Evolutionary conservation across 129 eudicot genomes (phyloP).

Genomic region (Arctium minus): DNA sequence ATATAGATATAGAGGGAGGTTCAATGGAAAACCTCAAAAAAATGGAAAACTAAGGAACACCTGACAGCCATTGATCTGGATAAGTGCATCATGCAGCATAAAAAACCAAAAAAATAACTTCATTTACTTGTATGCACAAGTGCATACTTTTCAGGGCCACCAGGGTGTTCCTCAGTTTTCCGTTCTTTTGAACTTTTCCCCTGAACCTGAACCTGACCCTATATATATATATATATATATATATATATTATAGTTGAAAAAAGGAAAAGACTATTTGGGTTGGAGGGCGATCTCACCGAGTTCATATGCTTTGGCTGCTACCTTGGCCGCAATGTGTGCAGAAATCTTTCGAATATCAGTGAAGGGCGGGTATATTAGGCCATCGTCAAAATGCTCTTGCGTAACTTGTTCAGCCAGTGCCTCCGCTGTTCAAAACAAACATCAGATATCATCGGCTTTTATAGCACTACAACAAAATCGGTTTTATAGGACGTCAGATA

Average conservation of each 20-base stretch:
- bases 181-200: too few species aligned
- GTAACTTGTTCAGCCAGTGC: slow-evolving; percentile 55
- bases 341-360: slow-evolving; percentile 59
- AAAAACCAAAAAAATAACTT: too few species aligned
- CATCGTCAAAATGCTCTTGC: slow-evolving; percentile 54
- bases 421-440: slow-evolving; percentile 48
- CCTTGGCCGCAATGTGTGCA: slow-evolving; percentile 65
- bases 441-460: background rate
- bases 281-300: slow-evolving; percentile 38
- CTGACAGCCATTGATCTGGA: too few species aligned
- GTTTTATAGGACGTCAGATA: background rate
- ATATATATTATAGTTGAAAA: background rate
- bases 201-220: too few species aligned
- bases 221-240: background rate
- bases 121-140: too few species aligned
- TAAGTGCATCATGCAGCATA: too few species aligned
- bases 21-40: too few species aligned
- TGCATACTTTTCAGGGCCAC: too few species aligned
- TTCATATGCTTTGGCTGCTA: slow-evolving; percentile 71
- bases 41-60: too few species aligned
- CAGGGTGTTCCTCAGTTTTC: too few species aligned
- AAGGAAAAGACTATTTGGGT: background rate
- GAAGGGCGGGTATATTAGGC: slow-evolving; percentile 67
- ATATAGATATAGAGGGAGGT: too few species aligned
- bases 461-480: too few species aligned